Percentiles rank a stretch among this genome's conserved stretches.
phyloP scores from a whole-genome alignment of 176 grass and related monocot genomes.

The Oryza glumipatula region DNA sequence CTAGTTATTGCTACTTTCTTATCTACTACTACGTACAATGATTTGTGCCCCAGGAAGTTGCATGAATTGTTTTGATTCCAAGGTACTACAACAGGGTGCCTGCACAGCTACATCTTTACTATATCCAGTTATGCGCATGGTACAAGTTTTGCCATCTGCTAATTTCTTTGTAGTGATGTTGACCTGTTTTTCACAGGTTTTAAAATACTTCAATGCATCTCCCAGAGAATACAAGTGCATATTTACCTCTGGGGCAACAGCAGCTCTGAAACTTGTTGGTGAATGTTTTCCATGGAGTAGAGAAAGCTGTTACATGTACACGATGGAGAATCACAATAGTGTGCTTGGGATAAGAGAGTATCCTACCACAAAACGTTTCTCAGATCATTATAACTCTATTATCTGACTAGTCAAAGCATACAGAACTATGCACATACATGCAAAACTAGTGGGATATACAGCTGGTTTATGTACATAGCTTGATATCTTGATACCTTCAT shows the following conservation, averaged over 20 bases:
- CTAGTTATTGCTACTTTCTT: neutral
- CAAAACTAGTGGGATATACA: neutral
- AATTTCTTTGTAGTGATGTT: constrained; percentile 41
- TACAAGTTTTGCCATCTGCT: constrained; percentile 31
- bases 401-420: constrained; percentile 3
- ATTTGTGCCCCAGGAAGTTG: neutral
- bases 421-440: neutral
- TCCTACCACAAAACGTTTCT: constrained; percentile 52
- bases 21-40: neutral
- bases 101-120: constrained; percentile 20
- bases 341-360: constrained; percentile 99
- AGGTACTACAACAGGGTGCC: neutral
- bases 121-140: neutral
- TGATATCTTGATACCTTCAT: neutral
- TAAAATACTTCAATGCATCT: constrained; percentile 92
- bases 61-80: constrained; percentile 6
- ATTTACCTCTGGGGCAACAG: constrained; percentile 96
- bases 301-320: constrained; percentile 88
- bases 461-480: constrained; percentile 15
- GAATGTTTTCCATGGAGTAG: constrained; percentile 96
- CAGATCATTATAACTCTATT: neutral
- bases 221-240: constrained; percentile 87
- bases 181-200: constrained; percentile 65
- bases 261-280: constrained; percentile 84
- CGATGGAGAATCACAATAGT: constrained; percentile 97